Conservation (phyloP, 305 asterid genomes). For the Caryopteris hybrid region DNA sequence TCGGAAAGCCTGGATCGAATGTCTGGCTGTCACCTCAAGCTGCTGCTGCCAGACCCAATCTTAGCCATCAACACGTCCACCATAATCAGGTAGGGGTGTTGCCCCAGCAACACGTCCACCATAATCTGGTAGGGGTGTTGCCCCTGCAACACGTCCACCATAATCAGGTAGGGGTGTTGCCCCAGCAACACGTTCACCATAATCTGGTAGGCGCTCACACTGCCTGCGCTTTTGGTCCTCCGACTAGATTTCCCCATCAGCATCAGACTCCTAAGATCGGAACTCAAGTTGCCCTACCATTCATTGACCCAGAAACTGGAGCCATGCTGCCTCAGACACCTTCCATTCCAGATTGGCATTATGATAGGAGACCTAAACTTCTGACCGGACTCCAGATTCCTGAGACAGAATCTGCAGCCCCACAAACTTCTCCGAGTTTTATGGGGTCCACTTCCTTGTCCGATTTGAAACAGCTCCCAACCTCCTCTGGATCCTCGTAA, state of each 20-base stretch:
- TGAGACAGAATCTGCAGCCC: not conserved
- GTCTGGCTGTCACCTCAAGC: conserved; percentile 13
- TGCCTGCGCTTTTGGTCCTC: not conserved
- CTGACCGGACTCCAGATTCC: not conserved
- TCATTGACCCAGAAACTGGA: not conserved
- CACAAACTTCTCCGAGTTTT: not conserved
- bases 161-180: not conserved
- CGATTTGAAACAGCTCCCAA: too few species aligned
- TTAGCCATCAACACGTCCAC: not conserved
- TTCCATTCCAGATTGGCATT: not conserved
- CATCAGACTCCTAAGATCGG: not conserved
- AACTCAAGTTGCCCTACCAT: not conserved
- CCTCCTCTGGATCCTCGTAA: too few species aligned
- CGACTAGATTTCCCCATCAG: not conserved
- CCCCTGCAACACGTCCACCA: too few species aligned
- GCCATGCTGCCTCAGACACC: not conserved
- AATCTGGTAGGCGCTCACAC: not conserved
- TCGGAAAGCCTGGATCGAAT: conserved; percentile 12
- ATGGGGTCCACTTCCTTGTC: too few species aligned
- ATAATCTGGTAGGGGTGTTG: not conserved
- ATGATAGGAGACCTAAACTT: not conserved
- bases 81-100: not conserved
- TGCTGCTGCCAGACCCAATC: not conserved
- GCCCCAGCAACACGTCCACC: not conserved
- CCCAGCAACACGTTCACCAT: not conserved